Evolutionary conservation across 2,329 filamentous ascomycete genomes (phyloP), one percentile per base, ranked within the genome.

Genomic region (Lachnellula occidentalis): DNA sequence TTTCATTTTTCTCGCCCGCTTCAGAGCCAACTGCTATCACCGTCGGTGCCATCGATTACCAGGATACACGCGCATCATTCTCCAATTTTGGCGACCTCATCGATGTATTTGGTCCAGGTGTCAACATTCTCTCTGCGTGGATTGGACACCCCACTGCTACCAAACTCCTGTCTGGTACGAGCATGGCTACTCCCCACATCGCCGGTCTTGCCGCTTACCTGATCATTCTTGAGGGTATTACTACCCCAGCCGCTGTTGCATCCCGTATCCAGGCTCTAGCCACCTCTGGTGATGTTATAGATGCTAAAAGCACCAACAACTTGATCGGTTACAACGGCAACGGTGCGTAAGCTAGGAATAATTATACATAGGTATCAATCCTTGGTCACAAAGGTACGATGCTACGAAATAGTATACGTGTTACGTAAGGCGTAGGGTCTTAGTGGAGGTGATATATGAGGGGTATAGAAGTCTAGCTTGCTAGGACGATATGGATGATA

Each of bases 141-240:
- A 71, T 69, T 52, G 71, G 69, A 21, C 65, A 65, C 46, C 68
- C 68, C 42, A 72, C 63, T 6, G 73, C 78, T 22, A 75, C 66
- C 8, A 72, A 80, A 59, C 75, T 66, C 7, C 72, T 82, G 63
- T 78, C 74, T 17, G 83, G 83, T 24, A 86, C 83, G 2, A 82
- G 77, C 45, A 85, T 85, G 82, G 83, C 86, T 24, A 78, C 78
- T 12, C 86, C 86, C 1, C 85, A 88, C 67, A 77, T 88, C 51
- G 78, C 82, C 47, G 86, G 86, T 47, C 74, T 89, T 3, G 83
- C 82, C 14, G 84, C 83, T 27, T 89, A 88, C 70, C 72, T 89
- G 34, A 83, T 88, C 73, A 66, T 62, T 5, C 60, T 74, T 1
- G 73, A 77, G 60, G 69, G 69, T 1, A 67, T 73, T 55, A 66